A percentile compares a stretch with the other conserved stretches of the same genome.
These are phyloP conservation scores for Talaromyces nanjingensis DNA, from an alignment of 495 filamentous ascomycete species.

Conservation along the genomic window DNA sequence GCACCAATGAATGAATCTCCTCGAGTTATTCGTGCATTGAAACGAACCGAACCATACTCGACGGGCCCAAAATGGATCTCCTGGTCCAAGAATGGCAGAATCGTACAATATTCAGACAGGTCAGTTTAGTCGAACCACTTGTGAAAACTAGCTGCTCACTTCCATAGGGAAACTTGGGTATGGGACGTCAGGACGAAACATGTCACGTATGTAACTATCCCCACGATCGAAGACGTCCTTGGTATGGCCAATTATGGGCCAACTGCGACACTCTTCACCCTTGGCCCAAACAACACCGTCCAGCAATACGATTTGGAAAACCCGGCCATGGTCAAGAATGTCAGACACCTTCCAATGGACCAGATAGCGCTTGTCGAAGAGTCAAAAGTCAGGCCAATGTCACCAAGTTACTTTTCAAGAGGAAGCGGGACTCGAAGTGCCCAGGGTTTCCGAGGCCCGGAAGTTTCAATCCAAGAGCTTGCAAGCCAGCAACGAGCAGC, in stretches of 20 bases:
- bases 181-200: constrained; percentile 98
- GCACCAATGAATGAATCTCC: constrained; percentile 65
- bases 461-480: constrained; percentile 34
- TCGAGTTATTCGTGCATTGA: constrained; percentile 81
- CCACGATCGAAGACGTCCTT: constrained; percentile 72
- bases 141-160: constrained; percentile 11
- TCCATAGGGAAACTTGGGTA: constrained; percentile 72
- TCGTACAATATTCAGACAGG: constrained; percentile 90
- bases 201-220: constrained; percentile 79
- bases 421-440: constrained; percentile 18
- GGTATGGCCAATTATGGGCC: constrained; percentile 86
- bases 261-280: constrained; percentile 84
- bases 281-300: constrained; percentile 78
- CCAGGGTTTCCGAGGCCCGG: constrained; percentile 19
- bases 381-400: constrained; percentile 22
- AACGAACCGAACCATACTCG: constrained; percentile 64
- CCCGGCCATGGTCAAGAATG: constrained; percentile 70
- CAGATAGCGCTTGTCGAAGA: constrained; percentile 75
- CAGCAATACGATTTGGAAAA: constrained; percentile 93
- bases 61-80: constrained; percentile 89
- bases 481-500: constrained; percentile 48
- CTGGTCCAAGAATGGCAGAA: constrained; percentile 96
- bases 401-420: constrained; percentile 16
- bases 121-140: constrained; percentile 40
- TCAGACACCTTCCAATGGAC: constrained; percentile 71